Evolutionary conservation across 495 filamentous ascomycete genomes (phyloP).

Genomic region (Penicillium ucsense): DNA sequence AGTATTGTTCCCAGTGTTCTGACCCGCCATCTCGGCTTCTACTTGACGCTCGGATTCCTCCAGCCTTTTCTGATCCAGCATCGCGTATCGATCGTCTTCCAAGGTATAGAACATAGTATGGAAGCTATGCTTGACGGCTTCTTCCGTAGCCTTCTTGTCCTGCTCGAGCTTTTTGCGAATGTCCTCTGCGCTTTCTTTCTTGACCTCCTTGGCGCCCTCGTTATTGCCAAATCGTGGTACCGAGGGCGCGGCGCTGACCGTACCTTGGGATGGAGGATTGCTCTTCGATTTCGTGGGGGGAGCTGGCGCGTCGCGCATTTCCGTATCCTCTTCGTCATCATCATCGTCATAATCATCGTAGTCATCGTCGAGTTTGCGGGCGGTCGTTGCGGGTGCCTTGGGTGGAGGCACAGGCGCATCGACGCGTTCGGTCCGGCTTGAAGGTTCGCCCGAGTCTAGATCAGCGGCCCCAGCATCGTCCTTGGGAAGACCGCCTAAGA

Average conservation of each 20-base stretch:
- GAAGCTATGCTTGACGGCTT: constrained; percentile 80
- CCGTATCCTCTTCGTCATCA: constrained; percentile 74
- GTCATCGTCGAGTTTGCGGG: constrained; percentile 71
- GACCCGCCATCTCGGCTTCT: constrained; percentile 81
- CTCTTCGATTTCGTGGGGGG: constrained; percentile 55
- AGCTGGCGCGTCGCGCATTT: constrained; percentile 42
- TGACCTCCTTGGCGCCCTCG: constrained; percentile 32
- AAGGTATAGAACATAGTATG: constrained; percentile 88
- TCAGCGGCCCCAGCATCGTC: constrained; percentile 21
- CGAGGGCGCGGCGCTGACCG: constrained; percentile 17
- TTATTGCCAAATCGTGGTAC: constrained; percentile 18
- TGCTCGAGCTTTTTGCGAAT: constrained; percentile 88
- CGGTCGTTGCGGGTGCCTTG: constrained; percentile 46
- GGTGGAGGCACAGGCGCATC: constrained; percentile 28
- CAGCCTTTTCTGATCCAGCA: constrained; percentile 94
- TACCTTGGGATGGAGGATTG: constrained; percentile 29
- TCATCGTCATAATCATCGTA: constrained; percentile 79
- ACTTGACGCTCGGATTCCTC: constrained; percentile 94
- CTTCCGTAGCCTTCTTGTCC: constrained; percentile 86
- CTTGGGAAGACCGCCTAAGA: constrained; percentile 38
- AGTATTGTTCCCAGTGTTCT: constrained; percentile 39
- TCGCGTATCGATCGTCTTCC: constrained; percentile 88
- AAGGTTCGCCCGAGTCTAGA: constrained; percentile 20
- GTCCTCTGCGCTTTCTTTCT: constrained; percentile 66
- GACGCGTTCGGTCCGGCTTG: constrained; percentile 25